phyloP scores from a whole-genome alignment of 306 rosid genomes.

The Ziziphus jujuba region DNA sequence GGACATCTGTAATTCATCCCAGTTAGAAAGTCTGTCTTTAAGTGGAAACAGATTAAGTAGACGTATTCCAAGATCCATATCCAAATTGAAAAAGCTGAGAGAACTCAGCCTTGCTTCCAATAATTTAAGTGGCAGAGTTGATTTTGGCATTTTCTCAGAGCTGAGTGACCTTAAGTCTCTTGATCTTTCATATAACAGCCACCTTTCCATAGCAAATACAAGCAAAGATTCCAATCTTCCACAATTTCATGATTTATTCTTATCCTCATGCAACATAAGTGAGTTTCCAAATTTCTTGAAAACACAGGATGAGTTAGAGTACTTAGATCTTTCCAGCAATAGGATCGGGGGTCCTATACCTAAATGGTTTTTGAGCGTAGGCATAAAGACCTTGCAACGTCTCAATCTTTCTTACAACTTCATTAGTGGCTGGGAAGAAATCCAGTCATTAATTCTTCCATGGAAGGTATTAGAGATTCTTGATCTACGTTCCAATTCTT shows the following conservation, averaged over 20 bases:
- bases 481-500: not conserved
- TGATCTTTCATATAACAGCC: not conserved
- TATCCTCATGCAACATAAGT: conserved; percentile 1
- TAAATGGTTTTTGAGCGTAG: conserved; percentile 2
- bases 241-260: not conserved
- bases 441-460: not conserved
- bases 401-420: conserved; percentile 4
- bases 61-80: not conserved
- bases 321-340: conserved; percentile 4
- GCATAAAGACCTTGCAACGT: not conserved
- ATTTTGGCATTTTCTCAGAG: not conserved
- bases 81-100: not conserved
- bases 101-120: not conserved
- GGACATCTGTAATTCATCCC: too few relatives aligned
- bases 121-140: not conserved
- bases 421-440: not conserved
- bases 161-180: not conserved
- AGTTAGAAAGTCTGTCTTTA: too few relatives aligned
- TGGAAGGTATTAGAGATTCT: not conserved
- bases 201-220: not conserved
- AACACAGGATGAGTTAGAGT: not conserved
- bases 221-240: not conserved
- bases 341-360: conserved; percentile 6
- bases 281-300: conserved; percentile 6
- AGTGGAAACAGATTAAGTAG: not conserved